These are phyloP conservation scores for Penicillium decumbens DNA, from an alignment of 2,329 filamentous ascomycete genomes.

Conservation along the genomic window DNA sequence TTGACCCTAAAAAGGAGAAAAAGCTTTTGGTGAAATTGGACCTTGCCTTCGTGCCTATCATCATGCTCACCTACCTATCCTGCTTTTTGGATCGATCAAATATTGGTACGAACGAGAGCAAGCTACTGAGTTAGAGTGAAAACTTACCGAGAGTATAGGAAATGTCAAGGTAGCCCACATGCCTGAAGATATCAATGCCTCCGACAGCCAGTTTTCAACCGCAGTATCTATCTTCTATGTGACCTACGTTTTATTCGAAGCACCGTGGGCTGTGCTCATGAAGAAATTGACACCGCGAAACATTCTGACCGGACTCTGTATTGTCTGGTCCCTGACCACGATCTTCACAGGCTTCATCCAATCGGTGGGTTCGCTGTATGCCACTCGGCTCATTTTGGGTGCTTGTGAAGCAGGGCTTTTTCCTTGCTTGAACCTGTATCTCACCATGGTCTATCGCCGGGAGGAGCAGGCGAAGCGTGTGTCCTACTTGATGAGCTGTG, in stretches of 20 bases:
- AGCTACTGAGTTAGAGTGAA: neutral
- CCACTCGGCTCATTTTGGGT: constrained; percentile 38
- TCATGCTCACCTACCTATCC: constrained; percentile 54
- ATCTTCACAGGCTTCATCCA: constrained; percentile 48
- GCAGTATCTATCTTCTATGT: constrained; percentile 52
- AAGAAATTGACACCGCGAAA: constrained; percentile 46
- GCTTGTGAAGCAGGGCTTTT: constrained; percentile 39
- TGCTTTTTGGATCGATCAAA: constrained; percentile 55
- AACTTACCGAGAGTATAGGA: constrained; percentile 24
- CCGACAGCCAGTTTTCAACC: constrained; percentile 42
- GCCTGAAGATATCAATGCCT: constrained; percentile 44
- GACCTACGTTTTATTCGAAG: constrained; percentile 50
- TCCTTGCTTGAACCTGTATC: constrained; percentile 38
- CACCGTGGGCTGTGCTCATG: constrained; percentile 46
- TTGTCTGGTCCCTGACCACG: constrained; percentile 49
- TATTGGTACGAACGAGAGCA: constrained; percentile 37
- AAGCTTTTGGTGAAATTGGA: constrained; percentile 49
- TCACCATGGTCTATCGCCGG: constrained; percentile 41
- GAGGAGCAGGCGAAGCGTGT: constrained; percentile 42
- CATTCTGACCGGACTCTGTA: constrained; percentile 38
- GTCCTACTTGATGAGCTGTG: constrained; percentile 40
- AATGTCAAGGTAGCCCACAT: constrained; percentile 49
- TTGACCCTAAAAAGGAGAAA: constrained; percentile 46
- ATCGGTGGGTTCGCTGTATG: constrained; percentile 41
- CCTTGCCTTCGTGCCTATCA: constrained; percentile 47